A percentile compares a stretch with the other conserved stretches of the same genome.
phyloP scores from a whole-genome alignment of 2,329 filamentous ascomycete genomes.

The Didymella exigua region DNA sequence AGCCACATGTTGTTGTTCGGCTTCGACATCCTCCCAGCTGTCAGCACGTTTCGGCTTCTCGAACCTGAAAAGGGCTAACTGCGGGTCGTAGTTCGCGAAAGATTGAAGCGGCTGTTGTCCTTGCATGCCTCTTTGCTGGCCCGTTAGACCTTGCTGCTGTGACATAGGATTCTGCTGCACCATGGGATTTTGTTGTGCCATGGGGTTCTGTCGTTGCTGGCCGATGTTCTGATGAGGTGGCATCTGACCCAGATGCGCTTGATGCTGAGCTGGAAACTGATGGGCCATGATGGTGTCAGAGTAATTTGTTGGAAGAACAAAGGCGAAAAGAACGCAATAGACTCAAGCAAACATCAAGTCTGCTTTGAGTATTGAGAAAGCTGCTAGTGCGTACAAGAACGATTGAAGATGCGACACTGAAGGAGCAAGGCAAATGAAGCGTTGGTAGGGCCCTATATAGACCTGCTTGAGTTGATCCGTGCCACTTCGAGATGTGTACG shows the following conservation, averaged over 20 bases:
- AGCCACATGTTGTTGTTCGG: slow-evolving; percentile 30
- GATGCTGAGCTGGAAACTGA: slow-evolving; percentile 20
- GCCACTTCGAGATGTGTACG: slow-evolving; percentile 8
- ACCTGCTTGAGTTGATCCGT: neutral
- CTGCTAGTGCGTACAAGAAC: neutral
- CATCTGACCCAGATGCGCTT: slow-evolving; percentile 10
- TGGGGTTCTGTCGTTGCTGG: slow-evolving; percentile 24
- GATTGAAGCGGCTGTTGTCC: slow-evolving; percentile 14
- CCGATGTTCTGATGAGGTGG: slow-evolving; percentile 25
- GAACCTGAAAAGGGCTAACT: slow-evolving; percentile 34
- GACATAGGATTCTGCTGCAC: neutral
- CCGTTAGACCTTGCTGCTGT: neutral
- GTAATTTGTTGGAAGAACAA: neutral
- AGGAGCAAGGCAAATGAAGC: slow-evolving; percentile 23
- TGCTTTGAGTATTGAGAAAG: neutral
- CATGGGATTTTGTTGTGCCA: neutral
- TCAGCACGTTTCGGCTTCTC: slow-evolving; percentile 28
- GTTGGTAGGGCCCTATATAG: slow-evolving; percentile 23
- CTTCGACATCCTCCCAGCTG: slow-evolving; percentile 36
- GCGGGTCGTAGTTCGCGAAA: slow-evolving; percentile 25
- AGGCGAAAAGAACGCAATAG: neutral
- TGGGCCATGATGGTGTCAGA: slow-evolving; percentile 8
- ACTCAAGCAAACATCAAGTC: slow-evolving; percentile 5
- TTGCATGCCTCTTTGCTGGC: slow-evolving; percentile 19
- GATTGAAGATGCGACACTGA: slow-evolving; percentile 14